Percentiles rank a stretch among this genome's conserved stretches.
These are phyloP conservation scores for Nicotiana paniculata DNA, from an alignment of 257 asterid species.

Conservation along the genomic window DNA sequence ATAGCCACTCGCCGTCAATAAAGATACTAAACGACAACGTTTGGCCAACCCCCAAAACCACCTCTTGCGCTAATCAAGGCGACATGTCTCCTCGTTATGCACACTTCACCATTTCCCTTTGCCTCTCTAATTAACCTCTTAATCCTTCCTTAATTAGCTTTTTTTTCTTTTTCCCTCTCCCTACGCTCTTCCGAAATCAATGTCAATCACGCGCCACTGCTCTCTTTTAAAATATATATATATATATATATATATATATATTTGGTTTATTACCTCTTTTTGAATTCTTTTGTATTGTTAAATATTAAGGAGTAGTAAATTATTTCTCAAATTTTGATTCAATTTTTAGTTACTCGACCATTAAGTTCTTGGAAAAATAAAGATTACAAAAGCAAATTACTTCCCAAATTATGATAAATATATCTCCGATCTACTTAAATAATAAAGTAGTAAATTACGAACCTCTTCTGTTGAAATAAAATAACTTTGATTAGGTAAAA, in stretches of 20 bases:
- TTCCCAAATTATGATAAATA: too few relatives aligned
- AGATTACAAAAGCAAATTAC: too few relatives aligned
- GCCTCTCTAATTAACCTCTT: neutral
- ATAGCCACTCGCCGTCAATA: neutral
- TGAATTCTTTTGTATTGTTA: neutral
- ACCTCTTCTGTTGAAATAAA: too few relatives aligned
- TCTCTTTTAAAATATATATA: neutral
- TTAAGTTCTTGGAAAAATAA: too few relatives aligned
- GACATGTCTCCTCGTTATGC: slow-evolving; percentile 13
- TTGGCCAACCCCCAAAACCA: neutral
- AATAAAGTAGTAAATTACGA: too few relatives aligned
- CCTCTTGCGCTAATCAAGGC: slow-evolving; percentile 28
- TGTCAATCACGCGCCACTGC: neutral
- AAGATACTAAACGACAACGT: slow-evolving; percentile 8
- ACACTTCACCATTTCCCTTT: neutral
- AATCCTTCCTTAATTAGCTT: neutral
- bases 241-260: too few relatives aligned
- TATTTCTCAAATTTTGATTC: too few relatives aligned
- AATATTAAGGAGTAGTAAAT: too few relatives aligned
- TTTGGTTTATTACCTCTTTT: neutral
- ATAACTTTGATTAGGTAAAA: too few relatives aligned
- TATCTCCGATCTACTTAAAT: too few relatives aligned
- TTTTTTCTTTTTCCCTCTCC: neutral
- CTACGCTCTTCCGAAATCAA: neutral
- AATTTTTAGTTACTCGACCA: too few relatives aligned